phyloP scores from a whole-genome alignment of 2,329 filamentous ascomycete genomes.

The Biscogniauxia sp. region DNA sequence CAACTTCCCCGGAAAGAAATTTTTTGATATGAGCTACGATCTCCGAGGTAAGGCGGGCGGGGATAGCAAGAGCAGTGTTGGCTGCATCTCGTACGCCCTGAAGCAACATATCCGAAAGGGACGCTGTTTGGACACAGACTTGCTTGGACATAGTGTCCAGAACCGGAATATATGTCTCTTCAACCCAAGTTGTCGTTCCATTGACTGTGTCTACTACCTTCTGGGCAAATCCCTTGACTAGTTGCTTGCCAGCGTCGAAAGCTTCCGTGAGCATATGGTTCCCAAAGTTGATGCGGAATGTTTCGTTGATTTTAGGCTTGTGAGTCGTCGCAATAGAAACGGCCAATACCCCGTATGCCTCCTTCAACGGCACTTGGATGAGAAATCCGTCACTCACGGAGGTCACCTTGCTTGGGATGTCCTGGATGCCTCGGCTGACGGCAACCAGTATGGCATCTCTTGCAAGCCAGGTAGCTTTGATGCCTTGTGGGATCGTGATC shows the following conservation, averaged over 20 bases:
- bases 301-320: slow-evolving; percentile 60
- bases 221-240: slow-evolving; percentile 39
- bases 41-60: slow-evolving; percentile 20
- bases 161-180: slow-evolving; percentile 32
- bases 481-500: slow-evolving; percentile 50
- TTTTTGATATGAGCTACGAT: slow-evolving; percentile 25
- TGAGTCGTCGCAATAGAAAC: slow-evolving; percentile 57
- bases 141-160: slow-evolving; percentile 33
- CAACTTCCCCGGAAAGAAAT: slow-evolving; percentile 21
- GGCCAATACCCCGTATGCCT: slow-evolving; percentile 57
- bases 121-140: slow-evolving; percentile 29
- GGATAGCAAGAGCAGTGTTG: slow-evolving; percentile 21
- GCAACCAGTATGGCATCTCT: slow-evolving; percentile 56
- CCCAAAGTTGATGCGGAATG: slow-evolving; percentile 60
- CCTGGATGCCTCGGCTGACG: slow-evolving; percentile 47
- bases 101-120: slow-evolving; percentile 30
- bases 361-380: slow-evolving; percentile 50
- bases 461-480: slow-evolving; percentile 53
- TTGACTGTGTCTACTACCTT: slow-evolving; percentile 42
- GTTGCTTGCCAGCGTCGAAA: slow-evolving; percentile 42
- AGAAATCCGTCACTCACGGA: slow-evolving; percentile 50
- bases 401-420: slow-evolving; percentile 48
- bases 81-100: slow-evolving; percentile 27
- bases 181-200: slow-evolving; percentile 33
- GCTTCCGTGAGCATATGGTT: slow-evolving; percentile 44